phyloP scores from a whole-genome alignment of 768 basidiomycete genomes.

The Serendipita vermifera region DNA sequence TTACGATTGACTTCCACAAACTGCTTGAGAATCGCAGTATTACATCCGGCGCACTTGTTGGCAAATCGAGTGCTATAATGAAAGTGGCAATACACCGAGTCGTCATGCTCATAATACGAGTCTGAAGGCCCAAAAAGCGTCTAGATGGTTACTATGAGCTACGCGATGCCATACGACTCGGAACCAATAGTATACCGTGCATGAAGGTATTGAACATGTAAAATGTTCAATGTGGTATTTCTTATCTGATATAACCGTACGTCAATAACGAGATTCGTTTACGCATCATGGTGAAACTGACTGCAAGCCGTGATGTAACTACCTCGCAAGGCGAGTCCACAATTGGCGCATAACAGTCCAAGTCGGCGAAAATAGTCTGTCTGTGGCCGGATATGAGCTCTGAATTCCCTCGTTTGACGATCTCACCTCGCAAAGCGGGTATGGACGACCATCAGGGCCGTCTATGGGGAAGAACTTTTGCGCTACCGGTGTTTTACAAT shows the following conservation, averaged over 20 bases:
- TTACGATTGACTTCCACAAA: constrained; percentile 99
- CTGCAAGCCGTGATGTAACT: constrained; percentile 99
- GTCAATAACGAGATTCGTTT: constrained; percentile 13
- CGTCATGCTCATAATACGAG: constrained; percentile 97
- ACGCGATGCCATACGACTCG: no score
- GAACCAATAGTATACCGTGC: not conserved
- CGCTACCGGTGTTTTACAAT: constrained; percentile 92
- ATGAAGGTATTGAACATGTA: constrained; percentile 88
- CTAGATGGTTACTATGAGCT: not conserved
- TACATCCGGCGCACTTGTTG: constrained; percentile 96
- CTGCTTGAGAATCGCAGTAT: constrained; percentile 94
- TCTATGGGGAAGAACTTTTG: constrained; percentile 99
- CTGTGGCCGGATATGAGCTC: not conserved
- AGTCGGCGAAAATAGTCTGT: constrained; percentile 93
- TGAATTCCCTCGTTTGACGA: no score
- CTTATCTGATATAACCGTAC: constrained; percentile 14
- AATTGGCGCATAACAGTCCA: constrained; percentile 93
- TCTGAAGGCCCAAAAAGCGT: constrained; percentile 96
- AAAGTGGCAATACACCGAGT: constrained; percentile 97
- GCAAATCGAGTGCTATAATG: constrained; percentile 99
- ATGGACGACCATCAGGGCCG: constrained; percentile 73
- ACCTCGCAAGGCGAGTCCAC: constrained; percentile 83
- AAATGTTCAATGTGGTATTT: constrained; percentile 69
- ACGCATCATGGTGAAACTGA: constrained; percentile 31
- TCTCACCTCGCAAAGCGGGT: constrained; percentile 75